phyloP scores from a whole-genome alignment of 2,329 filamentous ascomycete species.

The Emydomyces testavorans region DNA sequence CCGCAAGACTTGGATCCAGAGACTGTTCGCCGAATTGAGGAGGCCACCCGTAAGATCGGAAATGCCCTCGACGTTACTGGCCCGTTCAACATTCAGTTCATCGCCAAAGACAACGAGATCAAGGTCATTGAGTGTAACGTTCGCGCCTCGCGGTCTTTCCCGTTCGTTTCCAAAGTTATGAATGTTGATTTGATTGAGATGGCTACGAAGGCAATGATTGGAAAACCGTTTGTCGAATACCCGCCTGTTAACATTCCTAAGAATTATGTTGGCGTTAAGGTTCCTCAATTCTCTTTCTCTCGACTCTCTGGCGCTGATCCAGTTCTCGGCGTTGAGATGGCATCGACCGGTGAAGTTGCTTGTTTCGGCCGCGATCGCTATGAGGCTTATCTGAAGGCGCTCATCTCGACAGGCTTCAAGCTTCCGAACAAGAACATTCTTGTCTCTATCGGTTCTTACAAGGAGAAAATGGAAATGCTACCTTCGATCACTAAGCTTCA shows the following conservation, averaged over 20 bases:
- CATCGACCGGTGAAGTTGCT: constrained; percentile 94
- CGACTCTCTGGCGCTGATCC: constrained; percentile 91
- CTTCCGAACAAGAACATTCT: constrained; percentile 92
- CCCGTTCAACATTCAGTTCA: constrained; percentile 98
- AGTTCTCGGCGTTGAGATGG: constrained; percentile 96
- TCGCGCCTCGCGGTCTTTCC: constrained; percentile 88
- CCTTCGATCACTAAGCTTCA: constrained; percentile 83
- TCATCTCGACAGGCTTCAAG: constrained; percentile 92
- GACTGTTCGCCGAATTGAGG: constrained; percentile 82
- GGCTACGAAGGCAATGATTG: constrained; percentile 95
- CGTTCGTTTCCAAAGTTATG: constrained; percentile 98
- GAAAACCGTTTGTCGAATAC: constrained; percentile 68
- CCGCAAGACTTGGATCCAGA: constrained; percentile 85
- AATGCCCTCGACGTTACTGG: constrained; percentile 90
- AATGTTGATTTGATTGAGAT: constrained; percentile 95
- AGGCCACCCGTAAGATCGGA: constrained; percentile 90
- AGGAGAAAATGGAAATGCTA: constrained; percentile 96
- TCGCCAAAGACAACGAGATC: constrained; percentile 98
- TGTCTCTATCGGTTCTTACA: constrained; percentile 90
- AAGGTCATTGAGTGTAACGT: constrained; percentile 99
- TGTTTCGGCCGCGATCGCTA: constrained; percentile 94
- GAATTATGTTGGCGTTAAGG: constrained; percentile 90
- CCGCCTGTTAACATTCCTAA: constrained; percentile 63
- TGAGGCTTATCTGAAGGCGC: constrained; percentile 91
- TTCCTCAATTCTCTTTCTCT: constrained; percentile 98